phyloP scores from a whole-genome alignment of 176 grass and related monocot species.

The Cenchrus purpureus region DNA sequence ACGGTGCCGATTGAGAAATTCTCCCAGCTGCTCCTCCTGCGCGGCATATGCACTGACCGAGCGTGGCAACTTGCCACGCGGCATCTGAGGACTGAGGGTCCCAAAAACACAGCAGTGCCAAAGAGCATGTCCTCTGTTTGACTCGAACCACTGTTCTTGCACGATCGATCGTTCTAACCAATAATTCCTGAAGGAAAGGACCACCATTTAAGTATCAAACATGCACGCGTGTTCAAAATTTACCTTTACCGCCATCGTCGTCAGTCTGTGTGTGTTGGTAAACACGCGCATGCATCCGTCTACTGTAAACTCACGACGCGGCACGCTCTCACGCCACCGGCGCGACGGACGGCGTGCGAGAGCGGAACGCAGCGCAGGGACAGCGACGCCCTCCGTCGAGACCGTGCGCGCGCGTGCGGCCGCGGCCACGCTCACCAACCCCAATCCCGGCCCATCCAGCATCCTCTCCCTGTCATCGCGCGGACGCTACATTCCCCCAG shows the following conservation, averaged over 20 bases:
- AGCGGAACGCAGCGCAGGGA: neutral
- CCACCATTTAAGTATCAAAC: no score
- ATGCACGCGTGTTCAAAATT: no score
- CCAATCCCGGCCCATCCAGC: no score
- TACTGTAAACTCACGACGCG: no score
- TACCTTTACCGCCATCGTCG: no score
- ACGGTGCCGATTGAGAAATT: neutral
- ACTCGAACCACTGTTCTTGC: neutral
- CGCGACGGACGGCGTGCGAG: no score
- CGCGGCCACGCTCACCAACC: neutral
- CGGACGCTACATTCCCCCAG: constrained; percentile 42
- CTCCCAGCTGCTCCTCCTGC: constrained; percentile 2
- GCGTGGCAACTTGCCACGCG: neutral
- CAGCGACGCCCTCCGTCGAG: constrained; percentile 7
- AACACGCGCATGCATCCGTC: no score
- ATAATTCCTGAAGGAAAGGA: no score
- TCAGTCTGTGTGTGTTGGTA: no score
- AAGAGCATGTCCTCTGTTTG: neutral
- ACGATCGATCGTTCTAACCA: neutral
- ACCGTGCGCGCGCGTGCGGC: neutral
- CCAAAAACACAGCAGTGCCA: neutral
- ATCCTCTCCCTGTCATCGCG: neutral
- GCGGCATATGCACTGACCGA: neutral
- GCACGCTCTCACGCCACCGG: no score
- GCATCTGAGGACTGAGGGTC: neutral